A percentile compares a stretch with the other conserved stretches of the same genome.
Conservation (phyloP, 495 filamentous ascomycete genomes). For the Collariella sp. region DNA sequence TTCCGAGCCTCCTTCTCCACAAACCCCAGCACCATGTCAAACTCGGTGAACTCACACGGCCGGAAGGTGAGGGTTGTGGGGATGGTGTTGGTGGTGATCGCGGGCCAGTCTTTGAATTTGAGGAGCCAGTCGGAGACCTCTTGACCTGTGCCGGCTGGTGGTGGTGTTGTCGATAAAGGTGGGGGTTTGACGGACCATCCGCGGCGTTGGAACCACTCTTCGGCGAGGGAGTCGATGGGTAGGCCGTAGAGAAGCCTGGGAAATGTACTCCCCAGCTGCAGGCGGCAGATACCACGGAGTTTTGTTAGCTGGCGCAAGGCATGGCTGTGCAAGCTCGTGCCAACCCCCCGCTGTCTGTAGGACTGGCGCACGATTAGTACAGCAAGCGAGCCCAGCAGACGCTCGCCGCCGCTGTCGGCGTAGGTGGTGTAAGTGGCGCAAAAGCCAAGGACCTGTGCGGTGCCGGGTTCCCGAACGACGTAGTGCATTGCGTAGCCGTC, state of each 20-base stretch:
- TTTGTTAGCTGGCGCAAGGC: conserved; percentile 45
- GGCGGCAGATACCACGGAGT: conserved; percentile 44
- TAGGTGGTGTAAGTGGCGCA: conserved; percentile 53
- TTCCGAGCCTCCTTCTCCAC: conserved; percentile 38
- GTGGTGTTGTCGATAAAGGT: conserved; percentile 20
- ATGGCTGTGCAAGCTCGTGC: conserved; percentile 48
- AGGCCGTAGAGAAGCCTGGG: conserved; percentile 52
- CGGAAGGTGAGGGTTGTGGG: conserved; percentile 38
- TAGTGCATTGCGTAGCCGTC: conserved; percentile 56
- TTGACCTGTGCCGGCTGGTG: conserved; percentile 40
- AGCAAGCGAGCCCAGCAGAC: conserved; percentile 50
- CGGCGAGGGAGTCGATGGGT: conserved; percentile 36
- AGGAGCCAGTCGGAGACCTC: conserved; percentile 51
- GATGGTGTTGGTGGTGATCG: conserved; percentile 28
- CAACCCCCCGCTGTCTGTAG: conserved; percentile 47
- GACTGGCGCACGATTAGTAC: conserved; percentile 48
- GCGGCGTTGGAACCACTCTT: conserved; percentile 51
- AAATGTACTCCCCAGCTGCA: conserved; percentile 54
- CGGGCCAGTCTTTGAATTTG: conserved; percentile 44
- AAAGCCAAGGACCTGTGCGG: conserved; percentile 46
- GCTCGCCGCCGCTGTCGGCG: conserved; percentile 42
- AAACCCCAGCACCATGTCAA: conserved; percentile 45
- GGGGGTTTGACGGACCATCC: conserved; percentile 47
- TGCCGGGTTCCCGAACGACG: conserved; percentile 47
- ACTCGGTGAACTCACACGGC: conserved; percentile 44